Conservation (phyloP, 768 basidiomycete genomes). For the Tephrocybe sp. region DNA sequence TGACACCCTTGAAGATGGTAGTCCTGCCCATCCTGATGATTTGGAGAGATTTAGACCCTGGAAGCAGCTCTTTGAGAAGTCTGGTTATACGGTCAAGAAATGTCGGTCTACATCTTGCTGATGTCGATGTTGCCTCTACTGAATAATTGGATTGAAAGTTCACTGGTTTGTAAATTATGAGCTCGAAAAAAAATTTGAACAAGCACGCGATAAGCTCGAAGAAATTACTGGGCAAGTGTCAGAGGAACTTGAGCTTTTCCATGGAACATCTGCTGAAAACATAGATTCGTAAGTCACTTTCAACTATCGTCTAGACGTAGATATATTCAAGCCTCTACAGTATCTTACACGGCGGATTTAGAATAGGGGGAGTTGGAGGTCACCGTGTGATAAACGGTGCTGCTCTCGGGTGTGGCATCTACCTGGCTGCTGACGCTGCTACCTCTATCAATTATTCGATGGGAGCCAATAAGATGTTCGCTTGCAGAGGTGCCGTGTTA, state of each 20-base stretch:
- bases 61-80: conserved; percentile 1
- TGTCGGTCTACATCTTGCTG: not conserved
- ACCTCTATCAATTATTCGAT: not conserved
- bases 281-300: not conserved
- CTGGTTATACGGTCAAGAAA: not conserved
- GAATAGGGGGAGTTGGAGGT: conserved; percentile 1
- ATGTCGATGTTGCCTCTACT: not conserved
- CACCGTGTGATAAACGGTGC: not conserved
- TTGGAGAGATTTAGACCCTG: conserved; percentile 2
- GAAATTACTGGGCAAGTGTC: not conserved
- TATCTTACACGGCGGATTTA: not conserved
- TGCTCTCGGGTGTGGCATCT: not conserved
- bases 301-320: not conserved
- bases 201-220: not conserved
- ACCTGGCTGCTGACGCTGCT: not conserved
- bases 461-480: not conserved
- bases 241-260: conserved; percentile 1
- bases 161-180: conserved; percentile 7
- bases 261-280: not conserved
- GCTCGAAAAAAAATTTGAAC: conserved; percentile 3
- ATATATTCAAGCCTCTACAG: not conserved
- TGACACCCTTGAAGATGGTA: conserved; percentile 1
- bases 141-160: not conserved
- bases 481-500: not conserved
- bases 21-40: conserved; percentile 5